A percentile compares a stretch with the other conserved stretches of the same genome.
These are phyloP conservation scores for Kurtzmaniella quercitrusa DNA, from an alignment of 1,139 yeast species.

Conservation along the genomic window DNA sequence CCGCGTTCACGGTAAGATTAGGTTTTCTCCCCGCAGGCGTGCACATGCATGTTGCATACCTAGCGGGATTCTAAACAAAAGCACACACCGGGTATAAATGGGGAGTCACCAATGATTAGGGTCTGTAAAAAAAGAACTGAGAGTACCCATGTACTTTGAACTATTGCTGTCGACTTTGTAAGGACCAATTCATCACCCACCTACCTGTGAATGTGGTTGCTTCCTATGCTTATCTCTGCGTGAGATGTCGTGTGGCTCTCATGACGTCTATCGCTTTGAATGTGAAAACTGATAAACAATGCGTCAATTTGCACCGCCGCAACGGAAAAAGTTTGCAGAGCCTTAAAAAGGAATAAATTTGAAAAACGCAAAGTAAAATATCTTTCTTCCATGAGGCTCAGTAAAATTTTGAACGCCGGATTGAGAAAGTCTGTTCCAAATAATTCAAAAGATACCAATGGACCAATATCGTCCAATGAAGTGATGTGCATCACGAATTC, in stretches of 20 bases:
- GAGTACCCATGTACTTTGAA: too few species aligned
- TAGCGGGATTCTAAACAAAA: too few species aligned
- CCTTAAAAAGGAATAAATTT: neutral
- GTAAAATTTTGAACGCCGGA: neutral
- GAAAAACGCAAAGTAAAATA: neutral
- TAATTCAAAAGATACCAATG: neutral
- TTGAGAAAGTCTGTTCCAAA: neutral
- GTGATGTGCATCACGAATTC: too few species aligned
- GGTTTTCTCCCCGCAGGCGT: neutral
- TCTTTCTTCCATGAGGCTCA: neutral
- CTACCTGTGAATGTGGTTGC: neutral
- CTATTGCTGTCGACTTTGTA: too few species aligned
- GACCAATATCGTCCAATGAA: neutral
- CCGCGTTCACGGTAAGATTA: neutral
- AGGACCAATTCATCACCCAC: too few species aligned
- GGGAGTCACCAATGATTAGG: too few species aligned
- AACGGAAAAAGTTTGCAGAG: neutral
- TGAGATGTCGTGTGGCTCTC: neutral
- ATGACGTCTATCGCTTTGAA: neutral
- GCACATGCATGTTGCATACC: neutral
- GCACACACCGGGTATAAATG: too few species aligned
- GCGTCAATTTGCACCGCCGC: neutral
- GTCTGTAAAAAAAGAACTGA: too few species aligned
- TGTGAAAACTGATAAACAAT: neutral
- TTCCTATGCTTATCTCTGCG: neutral